Evolutionary conservation across 2,329 filamentous ascomycete genomes (phyloP), one percentile per base, ranked within the genome.

Genomic region (Neofusicoccum umdonicola): DNA sequence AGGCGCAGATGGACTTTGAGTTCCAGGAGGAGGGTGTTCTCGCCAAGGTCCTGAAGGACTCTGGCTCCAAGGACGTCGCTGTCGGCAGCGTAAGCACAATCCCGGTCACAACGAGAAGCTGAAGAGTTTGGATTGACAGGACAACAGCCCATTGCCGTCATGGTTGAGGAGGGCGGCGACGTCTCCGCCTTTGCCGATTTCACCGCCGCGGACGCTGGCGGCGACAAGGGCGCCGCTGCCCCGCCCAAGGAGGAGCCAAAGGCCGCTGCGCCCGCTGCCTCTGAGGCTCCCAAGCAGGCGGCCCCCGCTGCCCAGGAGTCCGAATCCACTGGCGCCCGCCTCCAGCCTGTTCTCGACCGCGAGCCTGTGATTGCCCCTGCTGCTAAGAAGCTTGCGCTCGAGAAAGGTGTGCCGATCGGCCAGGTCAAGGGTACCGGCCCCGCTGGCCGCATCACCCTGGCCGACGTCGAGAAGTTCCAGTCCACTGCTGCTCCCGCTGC

Each of bases 1-100:
- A 99, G 87, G 95, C 95, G 69, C 95, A 98, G 84, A 99, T 99
- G 95, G 95, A 99, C 84, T 98, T 99, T 79, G 95, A 99, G 82
- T 98, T 96, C 82, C 95, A 99, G 82, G 95, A 99, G 76, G 95
- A 98, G 78, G 95, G 94, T 84, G 87, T 96, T 67, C 85, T 99
- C 71, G 94, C 95, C 74, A 97, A 97, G 86, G 86, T 98, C 69
- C 84, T 99, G 75, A 95, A 93, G 83, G 91, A 97, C 51, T 89
- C 90, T 66, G 96, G 96, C 70, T 90, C 90, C 80, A 99, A 98
- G 85, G 95, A 99, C 78, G 84, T 99, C 68, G 79, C 94, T 35
- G 93, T 99, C 73, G 95, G 95, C 79, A 95, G 90, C 81, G 95
- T 99, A 87, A 83, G 72, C 71, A 51, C 39, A 42, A 62, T 54